phyloP scores from a whole-genome alignment of 495 filamentous ascomycete genomes.

The Penicillium lividum region DNA sequence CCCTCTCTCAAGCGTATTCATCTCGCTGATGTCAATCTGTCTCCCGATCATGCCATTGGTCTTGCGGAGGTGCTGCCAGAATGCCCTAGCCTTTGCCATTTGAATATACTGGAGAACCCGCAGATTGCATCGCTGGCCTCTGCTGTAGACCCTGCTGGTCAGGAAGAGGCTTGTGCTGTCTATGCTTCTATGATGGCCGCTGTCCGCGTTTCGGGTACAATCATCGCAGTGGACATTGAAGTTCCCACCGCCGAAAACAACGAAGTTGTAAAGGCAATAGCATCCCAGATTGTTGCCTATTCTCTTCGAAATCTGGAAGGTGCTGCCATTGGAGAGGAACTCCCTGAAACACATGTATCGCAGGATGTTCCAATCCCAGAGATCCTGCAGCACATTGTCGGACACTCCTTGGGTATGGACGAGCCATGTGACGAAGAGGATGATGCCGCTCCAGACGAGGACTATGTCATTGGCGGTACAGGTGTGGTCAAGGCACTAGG shows the following conservation, averaged over 20 bases:
- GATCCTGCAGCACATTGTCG: conserved; percentile 67
- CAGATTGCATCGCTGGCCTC: conserved; percentile 66
- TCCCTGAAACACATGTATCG: conserved; percentile 34
- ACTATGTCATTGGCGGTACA: conserved; percentile 94
- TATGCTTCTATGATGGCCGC: conserved; percentile 92
- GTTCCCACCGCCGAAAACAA: conserved; percentile 74
- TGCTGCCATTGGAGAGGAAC: conserved; percentile 49
- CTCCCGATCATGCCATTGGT: conserved; percentile 82
- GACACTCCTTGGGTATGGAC: conserved; percentile 36
- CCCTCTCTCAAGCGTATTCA: conserved; percentile 81
- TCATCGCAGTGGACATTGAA: conserved; percentile 91
- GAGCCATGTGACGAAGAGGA: conserved; percentile 61
- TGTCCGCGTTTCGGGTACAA: conserved; percentile 75
- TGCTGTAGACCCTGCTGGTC: conserved; percentile 65
- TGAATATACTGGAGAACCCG: conserved; percentile 86
- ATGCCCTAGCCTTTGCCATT: conserved; percentile 75
- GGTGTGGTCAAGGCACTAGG: conserved; percentile 93
- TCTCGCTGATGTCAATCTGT: conserved; percentile 82
- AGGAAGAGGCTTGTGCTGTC: conserved; percentile 92
- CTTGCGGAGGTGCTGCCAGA: conserved; percentile 89
- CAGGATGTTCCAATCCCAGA: conserved; percentile 57
- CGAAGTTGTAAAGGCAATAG: conserved; percentile 89
- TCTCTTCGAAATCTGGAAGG: conserved; percentile 87
- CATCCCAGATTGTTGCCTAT: conserved; percentile 90
- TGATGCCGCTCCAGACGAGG: conserved; percentile 78